Base-by-base conservation (phyloP, 176 grass and related monocot genomes). In the Aegilops bicornis region DNA sequence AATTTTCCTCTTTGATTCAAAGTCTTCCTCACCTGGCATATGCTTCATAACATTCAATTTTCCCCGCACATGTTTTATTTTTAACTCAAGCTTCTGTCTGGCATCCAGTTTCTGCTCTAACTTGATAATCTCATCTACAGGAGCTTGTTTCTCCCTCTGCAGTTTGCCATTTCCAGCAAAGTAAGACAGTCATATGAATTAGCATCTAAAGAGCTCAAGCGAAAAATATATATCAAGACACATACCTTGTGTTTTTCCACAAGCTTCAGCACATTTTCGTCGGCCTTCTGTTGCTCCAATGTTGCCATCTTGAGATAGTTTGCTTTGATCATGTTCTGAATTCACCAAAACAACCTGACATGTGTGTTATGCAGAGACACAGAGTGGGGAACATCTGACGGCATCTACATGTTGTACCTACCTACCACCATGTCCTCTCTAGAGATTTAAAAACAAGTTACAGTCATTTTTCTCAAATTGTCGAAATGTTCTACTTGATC, bases 181-280 rank as follows among this genome's bases (percentile, higher is more conserved):
- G 29, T 33, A 66, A 79, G 33, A 35, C 4, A 23, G 6, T 23
- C 76, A 15, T 35, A 60, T n/a, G 35, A 59, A 37, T 61, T 60
- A 60, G 52, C 42, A 72, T 36, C 33, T 43, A 62, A 19, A 79
- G 20, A 56, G 63, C 5, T 59, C 33, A 43, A 64, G 24, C 36
- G 70, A 47, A 36, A 19, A 64, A 45, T 30, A 19, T 16, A 63
- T 31, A 31, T 36, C 6, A 82, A 16, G 69, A 50, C 52, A 37
- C 45, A 67, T 29, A 93, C 91, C 85, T 93, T 79, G 31, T 93
- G 91, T 48, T 85, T 73, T 82, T 86, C 88, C 47, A 90, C 84
- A 70, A 93, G 85, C 76, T 35, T 87, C 42, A 93, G 77, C n/a
- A 93, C 88, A 73, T 93, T 90, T 67, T 93, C 91, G 76, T 90